Evolutionary conservation across 1,284 basidiomycete species (phyloP).

Genomic region (Ceratobasidium sp.): DNA sequence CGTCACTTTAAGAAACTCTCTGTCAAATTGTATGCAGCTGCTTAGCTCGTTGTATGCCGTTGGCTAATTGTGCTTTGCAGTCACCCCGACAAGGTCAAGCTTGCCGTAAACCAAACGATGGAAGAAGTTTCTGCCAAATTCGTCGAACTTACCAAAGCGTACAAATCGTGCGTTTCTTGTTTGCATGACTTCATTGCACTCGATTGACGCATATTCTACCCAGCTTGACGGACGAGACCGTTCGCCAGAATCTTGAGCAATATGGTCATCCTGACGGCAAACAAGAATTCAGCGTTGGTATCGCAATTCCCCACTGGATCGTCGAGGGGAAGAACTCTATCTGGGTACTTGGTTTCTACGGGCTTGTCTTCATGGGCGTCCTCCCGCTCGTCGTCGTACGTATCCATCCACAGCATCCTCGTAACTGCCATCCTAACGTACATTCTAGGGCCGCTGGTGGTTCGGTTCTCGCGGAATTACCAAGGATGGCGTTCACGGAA

Average conservation of each 20-base stretch:
- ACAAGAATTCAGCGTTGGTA: conserved; percentile 94
- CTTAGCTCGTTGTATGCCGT: conserved; percentile 3
- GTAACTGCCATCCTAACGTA: conserved; percentile 5
- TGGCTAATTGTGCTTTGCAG: conserved; percentile 60
- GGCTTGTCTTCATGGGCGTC: conserved; percentile 85
- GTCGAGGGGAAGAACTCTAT: conserved; percentile 92
- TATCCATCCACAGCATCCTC: conserved; percentile 50
- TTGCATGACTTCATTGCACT: background rate
- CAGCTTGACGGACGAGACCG: conserved; percentile 92
- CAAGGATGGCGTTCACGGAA: conserved; percentile 90
- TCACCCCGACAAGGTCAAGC: conserved; percentile 96
- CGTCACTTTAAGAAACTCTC: conserved; percentile 97
- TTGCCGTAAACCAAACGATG: conserved; percentile 85
- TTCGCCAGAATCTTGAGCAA: conserved; percentile 89
- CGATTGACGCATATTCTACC: background rate
- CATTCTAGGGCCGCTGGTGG: conserved; percentile 90
- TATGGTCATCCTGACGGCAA: conserved; percentile 98
- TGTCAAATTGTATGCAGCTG: conserved; percentile 77
- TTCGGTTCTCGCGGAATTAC: conserved; percentile 92
- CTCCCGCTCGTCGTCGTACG: conserved; percentile 87
- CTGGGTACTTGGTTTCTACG: conserved; percentile 92
- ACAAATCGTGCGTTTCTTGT: conserved; percentile 81
- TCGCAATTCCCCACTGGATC: conserved; percentile 95
- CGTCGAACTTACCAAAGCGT: conserved; percentile 96
- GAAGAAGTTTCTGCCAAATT: conserved; percentile 92